A percentile compares a stretch with the other conserved stretches of the same genome.
Conservation (phyloP, 2,329 filamentous ascomycete species). For the Fusarium vanettenii region DNA sequence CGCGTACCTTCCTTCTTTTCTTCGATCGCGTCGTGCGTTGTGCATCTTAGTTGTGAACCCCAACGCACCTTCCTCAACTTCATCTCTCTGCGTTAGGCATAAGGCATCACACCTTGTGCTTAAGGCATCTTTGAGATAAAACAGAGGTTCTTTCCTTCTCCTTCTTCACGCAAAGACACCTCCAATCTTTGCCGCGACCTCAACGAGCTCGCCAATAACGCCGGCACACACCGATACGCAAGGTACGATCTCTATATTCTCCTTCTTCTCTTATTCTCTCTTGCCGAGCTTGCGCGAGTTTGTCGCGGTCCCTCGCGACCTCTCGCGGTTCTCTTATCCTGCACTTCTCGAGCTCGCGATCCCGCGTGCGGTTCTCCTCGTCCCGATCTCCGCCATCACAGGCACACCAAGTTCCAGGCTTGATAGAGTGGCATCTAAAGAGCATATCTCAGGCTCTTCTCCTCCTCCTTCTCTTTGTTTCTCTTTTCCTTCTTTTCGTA, state of each 20-base stretch:
- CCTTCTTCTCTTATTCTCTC: not conserved
- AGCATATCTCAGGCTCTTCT: not conserved
- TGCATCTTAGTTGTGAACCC: not conserved
- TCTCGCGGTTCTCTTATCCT: not conserved
- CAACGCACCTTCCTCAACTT: conserved; percentile 7
- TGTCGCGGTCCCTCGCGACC: not conserved
- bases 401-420: not conserved
- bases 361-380: not conserved
- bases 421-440: not conserved
- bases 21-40: not conserved
- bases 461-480: too few species aligned
- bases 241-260: not conserved
- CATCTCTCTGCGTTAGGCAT: not conserved
- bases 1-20: not conserved
- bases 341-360: not conserved
- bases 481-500: not conserved
- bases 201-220: not conserved
- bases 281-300: not conserved
- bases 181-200: not conserved
- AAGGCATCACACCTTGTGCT: not conserved
- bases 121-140: not conserved
- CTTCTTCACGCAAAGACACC: not conserved
- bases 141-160: not conserved
- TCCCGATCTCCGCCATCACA: not conserved
- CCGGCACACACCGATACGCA: not conserved